These are phyloP conservation scores for Astrothelium subdiscretum DNA, from an alignment of 495 filamentous ascomycete species.

Conservation along the genomic window DNA sequence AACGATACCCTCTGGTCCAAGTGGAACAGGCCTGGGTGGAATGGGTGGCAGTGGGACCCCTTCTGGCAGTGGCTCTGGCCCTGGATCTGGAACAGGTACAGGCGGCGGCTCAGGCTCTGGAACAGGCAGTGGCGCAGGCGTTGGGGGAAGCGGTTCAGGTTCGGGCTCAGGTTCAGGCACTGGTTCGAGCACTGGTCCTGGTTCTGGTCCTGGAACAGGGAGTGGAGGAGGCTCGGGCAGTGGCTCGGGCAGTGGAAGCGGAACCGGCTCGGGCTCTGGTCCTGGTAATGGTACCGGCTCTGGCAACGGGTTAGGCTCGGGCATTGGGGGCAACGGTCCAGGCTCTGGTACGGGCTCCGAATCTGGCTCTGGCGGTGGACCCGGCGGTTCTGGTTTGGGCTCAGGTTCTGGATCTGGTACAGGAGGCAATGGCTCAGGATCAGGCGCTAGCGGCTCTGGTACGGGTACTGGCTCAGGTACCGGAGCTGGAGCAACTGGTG, in stretches of 20 bases:
- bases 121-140: not conserved
- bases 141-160: not conserved
- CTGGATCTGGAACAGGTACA: not conserved
- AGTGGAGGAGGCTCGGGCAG: not conserved
- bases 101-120: not conserved
- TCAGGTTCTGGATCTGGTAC: not conserved
- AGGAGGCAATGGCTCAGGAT: not conserved
- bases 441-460: not conserved
- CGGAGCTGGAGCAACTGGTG: conserved; percentile 2
- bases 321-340: not conserved
- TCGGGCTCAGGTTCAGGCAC: not conserved
- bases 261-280: not conserved
- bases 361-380: not conserved
- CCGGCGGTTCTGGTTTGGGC: not conserved
- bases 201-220: not conserved
- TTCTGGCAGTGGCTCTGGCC: conserved; percentile 3
- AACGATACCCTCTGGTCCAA: not conserved
- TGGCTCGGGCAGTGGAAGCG: not conserved
- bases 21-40: not conserved
- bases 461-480: not conserved
- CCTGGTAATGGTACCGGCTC: not conserved
- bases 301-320: not conserved
- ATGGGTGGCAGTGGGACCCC: not conserved
- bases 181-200: not conserved
- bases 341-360: not conserved